phyloP scores from a whole-genome alignment of 768 basidiomycete species.

The Imleria badia region DNA sequence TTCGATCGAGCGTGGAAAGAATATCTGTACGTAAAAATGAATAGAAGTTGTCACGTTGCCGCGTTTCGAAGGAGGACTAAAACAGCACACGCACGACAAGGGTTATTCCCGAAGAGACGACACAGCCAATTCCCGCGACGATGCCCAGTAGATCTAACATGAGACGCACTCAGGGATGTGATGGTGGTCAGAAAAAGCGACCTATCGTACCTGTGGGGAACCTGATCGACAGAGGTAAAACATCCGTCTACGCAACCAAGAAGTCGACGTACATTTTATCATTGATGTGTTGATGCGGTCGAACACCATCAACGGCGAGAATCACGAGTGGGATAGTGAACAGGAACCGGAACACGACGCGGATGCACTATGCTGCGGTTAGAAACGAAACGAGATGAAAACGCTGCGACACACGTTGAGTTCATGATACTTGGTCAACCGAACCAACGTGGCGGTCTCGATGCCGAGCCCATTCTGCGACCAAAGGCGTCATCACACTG shows the following conservation, averaged over 20 bases:
- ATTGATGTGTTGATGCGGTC: slow-evolving; percentile 63
- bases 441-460: slow-evolving; percentile 60
- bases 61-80: background rate
- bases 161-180: background rate
- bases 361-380: slow-evolving; percentile 50
- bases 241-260: background rate
- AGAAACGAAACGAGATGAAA: background rate
- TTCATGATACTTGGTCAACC: slow-evolving; percentile 79
- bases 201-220: slow-evolving; percentile 22
- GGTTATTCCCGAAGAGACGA: slow-evolving; percentile 71
- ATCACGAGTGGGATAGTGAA: slow-evolving; percentile 66
- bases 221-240: slow-evolving; percentile 15
- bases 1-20: slow-evolving; percentile 79
- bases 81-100: slow-evolving; percentile 53
- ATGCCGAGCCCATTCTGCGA: slow-evolving; percentile 58
- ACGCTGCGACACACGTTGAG: slow-evolving; percentile 58
- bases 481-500: background rate
- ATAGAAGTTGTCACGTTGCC: background rate
- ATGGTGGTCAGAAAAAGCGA: no score
- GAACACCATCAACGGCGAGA: slow-evolving; percentile 67
- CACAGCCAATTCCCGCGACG: slow-evolving; percentile 55
- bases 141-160: slow-evolving; percentile 57
- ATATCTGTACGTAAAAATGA: slow-evolving; percentile 51
- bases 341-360: slow-evolving; percentile 70
- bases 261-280: slow-evolving; percentile 45